Evolutionary conservation across 2,329 filamentous ascomycete species (phyloP).

Genomic region (Diaporthe citrichinensis): DNA sequence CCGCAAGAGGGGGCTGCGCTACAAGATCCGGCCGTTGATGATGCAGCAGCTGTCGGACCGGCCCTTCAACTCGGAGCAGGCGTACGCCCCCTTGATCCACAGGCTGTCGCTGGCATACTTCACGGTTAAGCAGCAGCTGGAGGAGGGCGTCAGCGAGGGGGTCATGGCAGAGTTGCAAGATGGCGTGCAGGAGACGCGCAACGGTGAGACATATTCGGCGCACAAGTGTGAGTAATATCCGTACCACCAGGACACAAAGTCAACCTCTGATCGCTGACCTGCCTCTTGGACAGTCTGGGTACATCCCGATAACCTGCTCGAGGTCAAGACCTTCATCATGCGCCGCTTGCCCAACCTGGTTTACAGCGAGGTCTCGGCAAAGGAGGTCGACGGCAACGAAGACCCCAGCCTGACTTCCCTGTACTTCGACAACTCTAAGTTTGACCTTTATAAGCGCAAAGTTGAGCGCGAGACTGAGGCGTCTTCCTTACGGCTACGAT

Average conservation of each 20-base stretch:
- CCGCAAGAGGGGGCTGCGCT: conserved; percentile 87
- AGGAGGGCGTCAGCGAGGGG: conserved; percentile 60
- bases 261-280: conserved; percentile 49
- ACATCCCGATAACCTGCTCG: conserved; percentile 92
- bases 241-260: not conserved
- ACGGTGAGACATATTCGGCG: conserved; percentile 83
- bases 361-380: conserved; percentile 90
- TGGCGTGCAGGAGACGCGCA: conserved; percentile 63
- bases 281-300: conserved; percentile 80
- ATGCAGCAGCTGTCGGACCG: conserved; percentile 89
- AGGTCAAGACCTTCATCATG: conserved; percentile 96
- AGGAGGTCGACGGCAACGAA: conserved; percentile 82
- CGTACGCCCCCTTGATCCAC: conserved; percentile 91
- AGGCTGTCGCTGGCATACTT: conserved; percentile 96
- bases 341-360: conserved; percentile 91
- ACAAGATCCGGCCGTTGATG: conserved; percentile 91
- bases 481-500: conserved; percentile 87
- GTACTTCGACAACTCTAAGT: conserved; percentile 92
- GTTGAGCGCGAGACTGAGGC: conserved; percentile 82
- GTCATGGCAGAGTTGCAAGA: conserved; percentile 40
- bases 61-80: conserved; percentile 92
- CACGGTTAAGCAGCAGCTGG: conserved; percentile 87
- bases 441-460: conserved; percentile 89
- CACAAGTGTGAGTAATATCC: conserved; percentile 79
- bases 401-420: conserved; percentile 95